These are phyloP conservation scores for Celoporthe dispersa DNA, from an alignment of 2,329 filamentous ascomycete genomes.

Conservation along the genomic window DNA sequence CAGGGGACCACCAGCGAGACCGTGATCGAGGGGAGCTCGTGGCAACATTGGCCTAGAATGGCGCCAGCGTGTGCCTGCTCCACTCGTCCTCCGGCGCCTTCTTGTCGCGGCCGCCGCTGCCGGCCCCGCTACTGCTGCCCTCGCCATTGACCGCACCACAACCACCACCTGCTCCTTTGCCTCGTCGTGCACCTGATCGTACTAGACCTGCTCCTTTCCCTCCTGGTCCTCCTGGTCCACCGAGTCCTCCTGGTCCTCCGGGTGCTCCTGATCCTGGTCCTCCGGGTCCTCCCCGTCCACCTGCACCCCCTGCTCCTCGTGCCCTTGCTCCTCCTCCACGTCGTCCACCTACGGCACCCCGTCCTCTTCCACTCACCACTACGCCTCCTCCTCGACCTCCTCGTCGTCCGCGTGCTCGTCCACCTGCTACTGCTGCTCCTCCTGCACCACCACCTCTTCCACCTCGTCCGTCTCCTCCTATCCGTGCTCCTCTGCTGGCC, in stretches of 20 bases:
- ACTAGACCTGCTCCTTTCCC: too few relatives aligned
- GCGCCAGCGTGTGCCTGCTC: slow-evolving; percentile 6
- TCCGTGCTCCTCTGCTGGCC: not conserved
- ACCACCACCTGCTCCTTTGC: too few relatives aligned
- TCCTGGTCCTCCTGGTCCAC: too few relatives aligned
- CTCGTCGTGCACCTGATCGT: too few relatives aligned
- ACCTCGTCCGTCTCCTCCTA: not conserved
- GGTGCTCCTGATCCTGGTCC: too few relatives aligned
- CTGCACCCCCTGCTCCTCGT: not conserved
- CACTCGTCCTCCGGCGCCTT: slow-evolving; percentile 19
- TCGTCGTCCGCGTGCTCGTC: not conserved
- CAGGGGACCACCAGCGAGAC: not conserved
- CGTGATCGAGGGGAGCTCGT: not conserved
- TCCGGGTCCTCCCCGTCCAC: not conserved
- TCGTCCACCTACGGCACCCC: not conserved
- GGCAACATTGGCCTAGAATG: not conserved
- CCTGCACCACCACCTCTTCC: not conserved
- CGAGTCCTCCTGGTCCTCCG: too few relatives aligned
- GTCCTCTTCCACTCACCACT: not conserved
- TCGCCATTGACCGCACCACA: not conserved
- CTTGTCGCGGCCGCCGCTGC: not conserved
- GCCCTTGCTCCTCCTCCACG: not conserved
- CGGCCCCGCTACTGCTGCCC: not conserved
- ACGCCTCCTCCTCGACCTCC: not conserved
- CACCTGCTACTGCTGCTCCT: not conserved